phyloP scores from a whole-genome alignment of 129 eudicot genomes.

The Artemisia argyi region DNA sequence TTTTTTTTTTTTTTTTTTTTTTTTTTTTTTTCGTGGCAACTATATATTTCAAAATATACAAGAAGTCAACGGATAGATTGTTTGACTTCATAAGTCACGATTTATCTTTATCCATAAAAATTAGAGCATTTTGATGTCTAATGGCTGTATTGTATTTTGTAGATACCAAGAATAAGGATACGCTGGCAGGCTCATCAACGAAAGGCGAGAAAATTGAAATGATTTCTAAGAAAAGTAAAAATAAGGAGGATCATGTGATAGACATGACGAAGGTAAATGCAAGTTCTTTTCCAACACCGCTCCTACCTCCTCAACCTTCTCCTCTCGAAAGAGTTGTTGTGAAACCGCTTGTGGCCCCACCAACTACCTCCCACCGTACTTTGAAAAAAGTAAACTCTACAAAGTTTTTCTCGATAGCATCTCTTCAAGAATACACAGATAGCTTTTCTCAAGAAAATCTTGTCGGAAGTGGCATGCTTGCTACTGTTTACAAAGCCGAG shows the following conservation, averaged over 20 bases:
- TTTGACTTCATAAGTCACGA: no score
- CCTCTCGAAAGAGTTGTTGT: slow-evolving; percentile 37
- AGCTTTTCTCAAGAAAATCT: slow-evolving; percentile 77
- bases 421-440: slow-evolving; percentile 61
- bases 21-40: not conserved
- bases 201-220: slow-evolving; percentile 30
- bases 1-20: no score
- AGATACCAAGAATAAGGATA: slow-evolving; percentile 13
- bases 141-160: slow-evolving; percentile 1
- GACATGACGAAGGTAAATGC: slow-evolving; percentile 54
- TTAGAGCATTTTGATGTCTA: not conserved
- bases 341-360: slow-evolving; percentile 44
- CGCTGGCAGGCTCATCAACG: slow-evolving; percentile 1
- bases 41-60: no score
- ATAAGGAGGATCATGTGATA: slow-evolving; percentile 54
- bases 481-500: slow-evolving; percentile 61
- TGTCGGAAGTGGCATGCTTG: slow-evolving; percentile 59
- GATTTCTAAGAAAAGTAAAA: slow-evolving; percentile 18
- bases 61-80: no score
- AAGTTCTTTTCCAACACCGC: slow-evolving; percentile 14
- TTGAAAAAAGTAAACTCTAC: slow-evolving; percentile 39
- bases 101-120: no score
- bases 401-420: slow-evolving; percentile 63
- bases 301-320: slow-evolving; percentile 31
- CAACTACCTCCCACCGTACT: slow-evolving; percentile 27